These are phyloP conservation scores for Aspergillus sparsus DNA, from an alignment of 495 filamentous ascomycete genomes.

Conservation along the genomic window DNA sequence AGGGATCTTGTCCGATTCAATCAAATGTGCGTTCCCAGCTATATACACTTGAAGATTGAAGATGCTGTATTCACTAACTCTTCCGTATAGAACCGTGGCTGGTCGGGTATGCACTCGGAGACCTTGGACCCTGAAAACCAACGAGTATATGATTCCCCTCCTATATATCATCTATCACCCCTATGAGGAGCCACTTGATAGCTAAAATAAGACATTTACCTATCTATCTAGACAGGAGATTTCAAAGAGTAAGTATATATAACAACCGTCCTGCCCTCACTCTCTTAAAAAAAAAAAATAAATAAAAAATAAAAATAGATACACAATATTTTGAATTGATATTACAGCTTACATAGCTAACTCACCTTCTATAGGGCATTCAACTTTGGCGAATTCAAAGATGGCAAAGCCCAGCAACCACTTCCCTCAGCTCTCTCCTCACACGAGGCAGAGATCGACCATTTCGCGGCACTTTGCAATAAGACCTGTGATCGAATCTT, in stretches of 20 bases:
- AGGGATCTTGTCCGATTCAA: constrained; percentile 70
- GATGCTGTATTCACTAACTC: background rate
- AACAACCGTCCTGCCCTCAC: constrained; percentile 4
- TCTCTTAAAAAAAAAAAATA: no score
- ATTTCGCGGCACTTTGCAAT: constrained; percentile 71
- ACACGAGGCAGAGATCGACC: constrained; percentile 59
- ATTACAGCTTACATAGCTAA: constrained; percentile 8
- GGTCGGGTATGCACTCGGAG: constrained; percentile 86
- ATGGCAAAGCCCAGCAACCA: constrained; percentile 76
- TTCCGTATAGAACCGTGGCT: constrained; percentile 70
- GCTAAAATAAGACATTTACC: background rate
- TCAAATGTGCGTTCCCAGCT: constrained; percentile 51
- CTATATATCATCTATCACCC: background rate
- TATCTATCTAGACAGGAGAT: constrained; percentile 68
- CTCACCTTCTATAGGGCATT: constrained; percentile 63
- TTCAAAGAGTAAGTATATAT: constrained; percentile 74
- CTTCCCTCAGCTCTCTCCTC: constrained; percentile 65
- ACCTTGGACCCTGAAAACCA: constrained; percentile 83
- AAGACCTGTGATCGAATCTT: constrained; percentile 71
- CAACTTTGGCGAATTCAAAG: constrained; percentile 80
- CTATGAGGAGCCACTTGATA: background rate
- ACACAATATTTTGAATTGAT: background rate
- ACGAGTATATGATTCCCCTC: constrained; percentile 53
- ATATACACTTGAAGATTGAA: background rate
- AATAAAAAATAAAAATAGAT: constrained; percentile 5